These are phyloP conservation scores for Venturia carpophila DNA, from an alignment of 2,329 filamentous ascomycete genomes.

Conservation along the genomic window DNA sequence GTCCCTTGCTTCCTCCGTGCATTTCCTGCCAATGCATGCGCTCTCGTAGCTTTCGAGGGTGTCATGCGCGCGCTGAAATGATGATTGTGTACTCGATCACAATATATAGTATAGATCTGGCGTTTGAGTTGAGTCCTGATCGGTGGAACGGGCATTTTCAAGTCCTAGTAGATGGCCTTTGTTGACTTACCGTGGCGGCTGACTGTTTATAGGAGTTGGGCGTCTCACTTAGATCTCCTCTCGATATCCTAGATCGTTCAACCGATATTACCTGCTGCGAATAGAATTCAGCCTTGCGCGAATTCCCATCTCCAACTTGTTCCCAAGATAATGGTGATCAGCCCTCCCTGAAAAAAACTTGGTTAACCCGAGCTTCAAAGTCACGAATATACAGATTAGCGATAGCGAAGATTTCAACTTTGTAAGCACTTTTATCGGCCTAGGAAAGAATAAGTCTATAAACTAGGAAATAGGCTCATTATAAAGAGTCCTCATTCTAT, in stretches of 20 bases:
- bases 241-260: not conserved
- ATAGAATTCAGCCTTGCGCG: not conserved
- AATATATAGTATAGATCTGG: not conserved
- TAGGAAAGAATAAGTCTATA: too few species aligned
- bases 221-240: not conserved
- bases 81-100: not conserved
- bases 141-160: not conserved
- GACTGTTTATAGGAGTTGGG: not conserved
- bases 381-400: too few species aligned
- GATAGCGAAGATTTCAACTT: too few species aligned
- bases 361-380: too few species aligned
- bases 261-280: not conserved
- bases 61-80: conserved; percentile 56
- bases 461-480: too few species aligned
- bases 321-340: not conserved
- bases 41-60: conserved; percentile 85
- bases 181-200: not conserved
- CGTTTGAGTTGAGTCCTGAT: not conserved
- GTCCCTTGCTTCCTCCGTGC: conserved; percentile 87
- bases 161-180: not conserved
- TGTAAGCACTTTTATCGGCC: too few species aligned
- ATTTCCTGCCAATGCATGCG: conserved; percentile 93
- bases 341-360: too few species aligned
- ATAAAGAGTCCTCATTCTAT: too few species aligned
- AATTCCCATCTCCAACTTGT: not conserved